Conservation (phyloP, 192 early-diverging fungal species). For the Endogone sp. region DNA sequence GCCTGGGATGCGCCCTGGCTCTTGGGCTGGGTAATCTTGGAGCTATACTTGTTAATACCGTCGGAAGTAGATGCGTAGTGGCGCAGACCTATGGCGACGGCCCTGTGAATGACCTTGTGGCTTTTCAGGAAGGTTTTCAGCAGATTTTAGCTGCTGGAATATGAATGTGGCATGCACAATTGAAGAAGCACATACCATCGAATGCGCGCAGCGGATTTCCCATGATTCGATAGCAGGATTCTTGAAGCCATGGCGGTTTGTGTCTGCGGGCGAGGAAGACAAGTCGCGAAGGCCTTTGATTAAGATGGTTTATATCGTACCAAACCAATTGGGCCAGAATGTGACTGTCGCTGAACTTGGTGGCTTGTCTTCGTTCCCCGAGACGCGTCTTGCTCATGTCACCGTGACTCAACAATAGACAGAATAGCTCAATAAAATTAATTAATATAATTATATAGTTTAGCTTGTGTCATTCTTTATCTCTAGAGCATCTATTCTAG, state of each 20-base stretch:
- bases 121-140: neutral
- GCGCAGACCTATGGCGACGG: slow-evolving; percentile 12
- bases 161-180: too few relatives aligned
- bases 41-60: slow-evolving; percentile 79
- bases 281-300: neutral
- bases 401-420: neutral
- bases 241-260: neutral
- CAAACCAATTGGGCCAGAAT: neutral
- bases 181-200: too few relatives aligned
- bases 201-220: too few relatives aligned
- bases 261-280: too few relatives aligned
- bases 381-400: neutral
- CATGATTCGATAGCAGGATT: neutral
- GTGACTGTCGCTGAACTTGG: too few relatives aligned
- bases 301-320: neutral
- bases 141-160: too few relatives aligned
- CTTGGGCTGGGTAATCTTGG: slow-evolving; percentile 90
- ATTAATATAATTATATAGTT: too few relatives aligned
- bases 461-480: too few relatives aligned
- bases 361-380: neutral
- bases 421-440: too few relatives aligned
- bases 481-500: too few relatives aligned
- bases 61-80: slow-evolving; percentile 24
- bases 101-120: slow-evolving; percentile 7
- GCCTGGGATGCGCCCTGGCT: slow-evolving; percentile 96